Evolutionary conservation across 2,329 filamentous ascomycete species (phyloP).

Genomic region (Aspergillus flavus): DNA sequence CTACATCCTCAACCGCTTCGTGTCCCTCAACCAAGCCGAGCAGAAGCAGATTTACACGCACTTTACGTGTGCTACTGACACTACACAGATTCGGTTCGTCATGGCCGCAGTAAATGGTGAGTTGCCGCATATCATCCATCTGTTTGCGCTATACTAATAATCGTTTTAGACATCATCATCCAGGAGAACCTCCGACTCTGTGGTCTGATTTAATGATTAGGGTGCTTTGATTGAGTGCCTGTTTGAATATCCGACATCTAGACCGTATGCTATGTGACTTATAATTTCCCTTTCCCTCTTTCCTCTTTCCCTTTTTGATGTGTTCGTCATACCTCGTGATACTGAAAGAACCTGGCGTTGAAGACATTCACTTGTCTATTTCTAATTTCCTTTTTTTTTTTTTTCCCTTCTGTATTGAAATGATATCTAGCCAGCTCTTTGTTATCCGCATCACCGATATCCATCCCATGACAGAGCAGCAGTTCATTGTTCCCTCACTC

Average conservation of each 20-base stretch:
- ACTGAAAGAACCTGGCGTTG: constrained; percentile 36
- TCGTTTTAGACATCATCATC: constrained; percentile 88
- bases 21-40: constrained; percentile 97
- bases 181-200: constrained; percentile 98
- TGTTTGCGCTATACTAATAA: constrained; percentile 16
- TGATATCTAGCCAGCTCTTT: constrained; percentile 32
- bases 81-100: constrained; percentile 98
- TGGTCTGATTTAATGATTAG: constrained; percentile 79
- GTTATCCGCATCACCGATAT: constrained; percentile 30
- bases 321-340: constrained; percentile 31
- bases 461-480: constrained; percentile 29
- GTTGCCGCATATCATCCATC: constrained; percentile 33
- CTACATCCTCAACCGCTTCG: constrained; percentile 98
- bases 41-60: constrained; percentile 99
- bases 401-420: constrained; percentile 28
- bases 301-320: constrained; percentile 20
- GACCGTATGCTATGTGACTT: constrained; percentile 37
- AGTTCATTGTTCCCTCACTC: constrained; percentile 16
- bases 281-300: constrained; percentile 20
- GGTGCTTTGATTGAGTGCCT: constrained; percentile 28
- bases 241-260: constrained; percentile 33
- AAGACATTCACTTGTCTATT: constrained; percentile 35
- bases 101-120: constrained; percentile 99
- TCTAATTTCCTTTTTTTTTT: constrained; percentile 22
- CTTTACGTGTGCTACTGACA: constrained; percentile 98